Percentiles rank a stretch among this genome's conserved stretches.
Conservation (phyloP, 2,329 filamentous ascomycete species). For the Aspergillus quadrilineatus region DNA sequence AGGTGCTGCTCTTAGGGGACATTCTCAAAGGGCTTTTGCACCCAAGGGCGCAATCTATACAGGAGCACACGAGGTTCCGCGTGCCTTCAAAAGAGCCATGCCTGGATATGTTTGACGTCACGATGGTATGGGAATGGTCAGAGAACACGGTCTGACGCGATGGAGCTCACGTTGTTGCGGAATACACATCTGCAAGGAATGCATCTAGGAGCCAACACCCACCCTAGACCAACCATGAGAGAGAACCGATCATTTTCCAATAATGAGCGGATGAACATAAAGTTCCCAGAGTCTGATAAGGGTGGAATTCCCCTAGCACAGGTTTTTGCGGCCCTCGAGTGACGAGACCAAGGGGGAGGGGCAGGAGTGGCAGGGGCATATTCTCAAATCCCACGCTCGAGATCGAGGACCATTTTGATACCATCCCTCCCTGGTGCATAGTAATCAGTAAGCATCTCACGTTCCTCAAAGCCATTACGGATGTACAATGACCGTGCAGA, state of each 20-base stretch:
- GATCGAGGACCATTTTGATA: slow-evolving; percentile 44
- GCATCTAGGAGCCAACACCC: slow-evolving; percentile 24
- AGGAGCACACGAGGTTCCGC: slow-evolving; percentile 33
- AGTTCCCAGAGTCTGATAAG: slow-evolving; percentile 15
- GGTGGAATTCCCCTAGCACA: not conserved
- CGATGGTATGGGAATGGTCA: slow-evolving; percentile 35
- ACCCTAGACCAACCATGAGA: slow-evolving; percentile 12
- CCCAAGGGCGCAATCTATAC: slow-evolving; percentile 31
- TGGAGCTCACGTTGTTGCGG: slow-evolving; percentile 35
- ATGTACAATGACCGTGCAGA: slow-evolving; percentile 48
- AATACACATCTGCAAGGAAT: slow-evolving; percentile 37
- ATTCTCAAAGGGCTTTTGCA: slow-evolving; percentile 25
- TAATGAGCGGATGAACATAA: slow-evolving; percentile 22
- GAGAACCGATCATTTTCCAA: slow-evolving; percentile 20
- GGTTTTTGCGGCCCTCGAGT: not conserved
- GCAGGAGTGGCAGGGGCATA: slow-evolving; percentile 24
- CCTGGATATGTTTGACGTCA: slow-evolving; percentile 42
- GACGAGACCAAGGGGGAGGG: slow-evolving; percentile 7
- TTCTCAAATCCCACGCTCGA: slow-evolving; percentile 32
- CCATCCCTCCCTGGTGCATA: slow-evolving; percentile 51
- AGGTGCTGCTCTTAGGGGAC: slow-evolving; percentile 22
- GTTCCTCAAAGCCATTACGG: slow-evolving; percentile 47
- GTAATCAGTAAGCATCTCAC: slow-evolving; percentile 49
- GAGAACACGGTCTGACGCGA: slow-evolving; percentile 28
- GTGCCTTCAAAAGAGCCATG: slow-evolving; percentile 39